Base-by-base conservation (phyloP, 352 stramenopile species). In the Bremia lactucae region DNA sequence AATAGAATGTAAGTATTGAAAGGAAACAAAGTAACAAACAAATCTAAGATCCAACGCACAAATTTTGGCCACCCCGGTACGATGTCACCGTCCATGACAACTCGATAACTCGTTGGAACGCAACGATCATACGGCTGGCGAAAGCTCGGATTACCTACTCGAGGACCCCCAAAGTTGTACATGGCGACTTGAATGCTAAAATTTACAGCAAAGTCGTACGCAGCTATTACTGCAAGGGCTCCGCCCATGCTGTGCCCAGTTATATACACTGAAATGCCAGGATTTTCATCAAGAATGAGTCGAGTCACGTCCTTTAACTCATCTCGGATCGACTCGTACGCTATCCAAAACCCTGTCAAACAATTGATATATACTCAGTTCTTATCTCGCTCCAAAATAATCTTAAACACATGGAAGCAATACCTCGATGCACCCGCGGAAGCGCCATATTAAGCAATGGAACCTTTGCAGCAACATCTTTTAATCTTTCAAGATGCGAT, bases 241-340 rank as follows among this genome's bases (percentile, higher is more conserved):
- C 84, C 92, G 15, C 92, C 92, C 52, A 97, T 82, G 36, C 75
- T 94, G 59, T 97, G 90, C 0, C 92, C 92, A 8, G 86, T 95
- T 8, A 96, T 56, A 52, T 94, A 97, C 6, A 97, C 68, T 4
- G 64, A 79, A n/a, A 87, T 63, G n/a, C 78, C 74, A 2, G 79
- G 76, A 19, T 91, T 77, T 54, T 91, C 79, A 34, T 91, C 73
- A 19, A 91, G 39, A 10, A 91, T 75, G 14, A 91, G 59, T 5
- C 76, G 72, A 34, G 81, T 71, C 14, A 85, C 70, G 51, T 87
- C 76, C 24, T 81, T 77, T 3, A 94, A 46, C 36, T 94, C 75
- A 14, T 69, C 63, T 34, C 78, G 65, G 7, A 92, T 74, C 5
- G 82, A 88, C 18, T 71, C 76, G 39, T 90, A 88, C n/a, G 79